Evolutionary conservation across 129 eudicot species (phyloP).

Genomic region (Saussurea involucrata): DNA sequence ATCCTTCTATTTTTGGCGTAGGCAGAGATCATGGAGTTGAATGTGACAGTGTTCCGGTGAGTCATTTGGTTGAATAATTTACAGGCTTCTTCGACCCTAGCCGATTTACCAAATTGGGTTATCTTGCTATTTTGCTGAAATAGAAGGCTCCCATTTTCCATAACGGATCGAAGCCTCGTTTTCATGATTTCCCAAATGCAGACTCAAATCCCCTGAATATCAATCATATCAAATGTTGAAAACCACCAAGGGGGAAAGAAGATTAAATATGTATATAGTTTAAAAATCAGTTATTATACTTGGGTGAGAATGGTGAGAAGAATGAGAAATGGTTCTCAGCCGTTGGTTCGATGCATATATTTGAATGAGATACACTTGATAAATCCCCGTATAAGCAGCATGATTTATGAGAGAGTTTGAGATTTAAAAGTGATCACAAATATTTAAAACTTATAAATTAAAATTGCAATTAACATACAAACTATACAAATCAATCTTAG

Average conservation of each 20-base stretch:
- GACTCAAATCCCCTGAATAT: neutral
- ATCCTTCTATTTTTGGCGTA: slow-evolving; percentile 51
- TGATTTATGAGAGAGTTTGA: no score
- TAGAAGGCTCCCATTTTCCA: slow-evolving; percentile 30
- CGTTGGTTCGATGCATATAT: no score
- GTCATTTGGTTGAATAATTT: slow-evolving; percentile 44
- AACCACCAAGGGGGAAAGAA: neutral
- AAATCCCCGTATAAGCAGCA: no score
- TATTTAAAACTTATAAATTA: no score
- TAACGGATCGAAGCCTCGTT: slow-evolving; percentile 22
- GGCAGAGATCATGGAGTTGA: slow-evolving; percentile 57
- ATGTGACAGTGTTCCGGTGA: slow-evolving; percentile 46
- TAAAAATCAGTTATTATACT: no score
- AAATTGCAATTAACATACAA: no score
- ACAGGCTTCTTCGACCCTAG: slow-evolving; percentile 49
- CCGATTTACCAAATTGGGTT: slow-evolving; percentile 48
- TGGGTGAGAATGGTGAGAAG: no score
- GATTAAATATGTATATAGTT: no score
- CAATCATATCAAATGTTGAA: neutral
- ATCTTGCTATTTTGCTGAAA: slow-evolving; percentile 47
- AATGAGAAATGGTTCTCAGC: no score
- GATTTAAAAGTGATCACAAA: no score
- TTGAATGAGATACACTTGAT: no score
- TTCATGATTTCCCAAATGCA: slow-evolving; percentile 19
- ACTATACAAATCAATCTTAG: no score